Evolutionary conservation across 108 stramenopile genomes (phyloP).

Genomic region (Cylindrotheca fusiformis): DNA sequence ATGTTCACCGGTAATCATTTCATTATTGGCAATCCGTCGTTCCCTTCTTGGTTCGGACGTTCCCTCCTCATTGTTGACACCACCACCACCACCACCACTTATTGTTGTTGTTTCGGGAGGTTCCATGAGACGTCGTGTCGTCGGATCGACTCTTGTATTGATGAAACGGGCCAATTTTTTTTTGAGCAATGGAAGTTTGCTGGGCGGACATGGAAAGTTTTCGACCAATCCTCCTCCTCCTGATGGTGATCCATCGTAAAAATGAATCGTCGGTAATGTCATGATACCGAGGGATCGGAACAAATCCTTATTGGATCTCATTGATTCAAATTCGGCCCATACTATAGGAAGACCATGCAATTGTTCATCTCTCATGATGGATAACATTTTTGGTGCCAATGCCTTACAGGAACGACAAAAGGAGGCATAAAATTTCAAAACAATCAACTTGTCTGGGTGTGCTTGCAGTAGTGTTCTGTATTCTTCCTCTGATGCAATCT

Average conservation of each 20-base stretch:
- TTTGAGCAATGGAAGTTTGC: conserved; percentile 62
- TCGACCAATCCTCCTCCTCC: conserved; percentile 57
- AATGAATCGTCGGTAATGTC: conserved; percentile 65
- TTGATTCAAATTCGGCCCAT: conserved; percentile 45
- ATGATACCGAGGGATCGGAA: conserved; percentile 51
- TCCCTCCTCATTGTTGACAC: not conserved
- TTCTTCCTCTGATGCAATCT: conserved; percentile 7
- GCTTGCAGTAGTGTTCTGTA: conserved; percentile 33
- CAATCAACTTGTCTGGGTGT: conserved; percentile 58
- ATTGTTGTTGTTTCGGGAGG: conserved; percentile 3
- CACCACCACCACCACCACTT: not conserved
- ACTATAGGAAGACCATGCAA: conserved; percentile 49
- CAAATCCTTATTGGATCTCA: conserved; percentile 52
- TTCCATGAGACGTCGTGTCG: conserved; percentile 36
- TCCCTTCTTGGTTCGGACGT: conserved; percentile 11
- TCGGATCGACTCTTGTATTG: conserved; percentile 51
- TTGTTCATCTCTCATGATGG: conserved; percentile 41
- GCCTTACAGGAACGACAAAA: conserved; percentile 72
- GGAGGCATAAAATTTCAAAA: conserved; percentile 68
- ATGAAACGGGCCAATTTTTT: conserved; percentile 59
- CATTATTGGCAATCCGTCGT: conserved; percentile 48
- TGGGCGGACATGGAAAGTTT: conserved; percentile 71
- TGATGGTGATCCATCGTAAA: conserved; percentile 59
- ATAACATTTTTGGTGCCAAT: conserved; percentile 66
- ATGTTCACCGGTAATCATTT: conserved; percentile 44